Evolutionary conservation across 768 basidiomycete species (phyloP).

Genomic region (Candolleomyces eurysporus): DNA sequence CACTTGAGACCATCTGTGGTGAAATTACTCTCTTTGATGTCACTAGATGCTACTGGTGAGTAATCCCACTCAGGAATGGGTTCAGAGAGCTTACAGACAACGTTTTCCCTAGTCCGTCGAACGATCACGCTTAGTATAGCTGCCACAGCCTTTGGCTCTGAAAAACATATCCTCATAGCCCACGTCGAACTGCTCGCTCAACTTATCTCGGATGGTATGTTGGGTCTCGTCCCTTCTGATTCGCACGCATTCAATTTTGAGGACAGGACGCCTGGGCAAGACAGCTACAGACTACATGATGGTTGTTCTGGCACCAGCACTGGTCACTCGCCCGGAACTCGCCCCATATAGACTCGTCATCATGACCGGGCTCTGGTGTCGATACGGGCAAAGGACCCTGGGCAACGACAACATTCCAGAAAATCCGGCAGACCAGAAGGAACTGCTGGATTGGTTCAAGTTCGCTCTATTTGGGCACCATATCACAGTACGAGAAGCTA

Average conservation of each 20-base stretch:
- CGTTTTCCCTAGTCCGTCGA: neutral
- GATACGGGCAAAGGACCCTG: neutral
- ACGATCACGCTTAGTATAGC: neutral
- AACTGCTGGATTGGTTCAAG: neutral
- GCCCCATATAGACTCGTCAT: neutral
- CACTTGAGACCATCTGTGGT: neutral
- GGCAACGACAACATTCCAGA: neutral
- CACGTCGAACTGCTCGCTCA: neutral
- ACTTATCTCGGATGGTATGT: neutral
- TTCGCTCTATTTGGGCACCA: neutral
- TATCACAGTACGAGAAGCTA: neutral
- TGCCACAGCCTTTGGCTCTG: neutral
- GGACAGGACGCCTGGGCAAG: neutral
- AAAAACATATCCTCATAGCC: neutral
- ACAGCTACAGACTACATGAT: neutral
- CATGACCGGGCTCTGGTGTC: neutral
- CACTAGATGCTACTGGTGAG: neutral
- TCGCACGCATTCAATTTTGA: neutral
- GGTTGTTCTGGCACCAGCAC: neutral
- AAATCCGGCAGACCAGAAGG: neutral
- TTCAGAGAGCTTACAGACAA: neutral
- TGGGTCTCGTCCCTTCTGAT: neutral
- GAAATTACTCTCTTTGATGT: neutral
- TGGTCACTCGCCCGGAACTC: neutral
- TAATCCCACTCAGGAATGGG: neutral